Base-by-base conservation (phyloP, 148 eudicot species). In the Linanthus parryae region DNA sequence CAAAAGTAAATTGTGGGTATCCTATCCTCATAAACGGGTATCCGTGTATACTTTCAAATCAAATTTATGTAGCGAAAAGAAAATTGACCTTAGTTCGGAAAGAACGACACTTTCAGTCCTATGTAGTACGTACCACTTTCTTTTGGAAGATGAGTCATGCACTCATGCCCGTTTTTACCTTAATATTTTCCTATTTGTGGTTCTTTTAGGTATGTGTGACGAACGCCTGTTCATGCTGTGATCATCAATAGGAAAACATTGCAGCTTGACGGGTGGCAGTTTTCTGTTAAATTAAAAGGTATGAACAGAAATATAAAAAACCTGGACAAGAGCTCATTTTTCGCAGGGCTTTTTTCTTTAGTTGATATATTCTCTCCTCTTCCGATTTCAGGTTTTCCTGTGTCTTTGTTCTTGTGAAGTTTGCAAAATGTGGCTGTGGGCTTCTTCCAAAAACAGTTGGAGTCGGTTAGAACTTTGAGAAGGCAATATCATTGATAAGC, bases 221-320 rank as follows among this genome's bases (percentile, higher is more conserved):
- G 58, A 68, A 61, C 56, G 53, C 78, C 67, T 48, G 70, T 51
- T 69, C 74, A 52, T 65, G 68, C 68, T 64, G 68, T 37, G 51
- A 30, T 50, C 39, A 48, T 35, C 46, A 12, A 6, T 41, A 27
- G 54, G 41, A 61, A 60, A 65, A 44, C 43, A 52, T 16, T 47
- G 74, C 71, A 65, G 67, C 61, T 49, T 74, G 68, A 57, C 54
- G 52, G 65, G 74, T 69, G 63, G 71, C 64, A 65, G 55, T 56
- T 58, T 45, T 44, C 60, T 69, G 67, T 69, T 60, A 52, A 34
- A 54, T 47, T 65, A 35, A 65, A 54, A 18, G 73, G 79, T 73
- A 73, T 40, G 67, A 48, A 21, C 25, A 45, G 42, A 15, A 27
- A 56, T 19, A 5, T 13, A 26, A 5, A 17, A 7, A 35, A 11